phyloP scores from a whole-genome alignment of 148 eudicot genomes.

The Nepenthes mirabilis region DNA sequence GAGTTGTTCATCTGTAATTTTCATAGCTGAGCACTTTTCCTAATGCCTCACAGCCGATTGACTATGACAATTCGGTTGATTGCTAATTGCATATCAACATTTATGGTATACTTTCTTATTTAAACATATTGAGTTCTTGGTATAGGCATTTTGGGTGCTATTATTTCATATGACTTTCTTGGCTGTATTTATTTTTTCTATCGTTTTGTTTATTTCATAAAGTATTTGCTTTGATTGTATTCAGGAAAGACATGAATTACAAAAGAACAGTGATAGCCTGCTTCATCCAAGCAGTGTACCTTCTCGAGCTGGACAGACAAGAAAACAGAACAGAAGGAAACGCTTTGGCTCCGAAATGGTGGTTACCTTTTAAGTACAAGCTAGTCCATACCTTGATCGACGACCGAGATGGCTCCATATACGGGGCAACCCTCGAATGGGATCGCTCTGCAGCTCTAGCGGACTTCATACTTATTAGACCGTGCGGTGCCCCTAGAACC shows the following conservation, averaged over 20 bases:
- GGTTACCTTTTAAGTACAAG: conserved; percentile 81
- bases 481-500: conserved; percentile 74
- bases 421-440: conserved; percentile 79
- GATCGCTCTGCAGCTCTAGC: conserved; percentile 72
- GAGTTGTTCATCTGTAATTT: no score
- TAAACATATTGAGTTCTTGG: no score
- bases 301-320: conserved; percentile 81
- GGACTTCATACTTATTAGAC: conserved; percentile 57
- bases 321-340: conserved; percentile 48
- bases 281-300: conserved; percentile 89
- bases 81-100: no score
- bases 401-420: conserved; percentile 74
- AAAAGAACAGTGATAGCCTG: conserved; percentile 92
- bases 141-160: no score
- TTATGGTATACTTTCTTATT: no score
- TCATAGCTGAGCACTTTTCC: no score
- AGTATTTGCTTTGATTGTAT: no score
- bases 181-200: no score
- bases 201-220: no score
- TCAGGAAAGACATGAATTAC: conserved; percentile 83
- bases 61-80: no score
- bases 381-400: conserved; percentile 53
- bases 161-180: no score
- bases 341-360: conserved; percentile 83
- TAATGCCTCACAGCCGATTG: no score